Base-by-base conservation (phyloP, 192 early-diverging fungal genomes). In the Haplosporangium gracile region DNA sequence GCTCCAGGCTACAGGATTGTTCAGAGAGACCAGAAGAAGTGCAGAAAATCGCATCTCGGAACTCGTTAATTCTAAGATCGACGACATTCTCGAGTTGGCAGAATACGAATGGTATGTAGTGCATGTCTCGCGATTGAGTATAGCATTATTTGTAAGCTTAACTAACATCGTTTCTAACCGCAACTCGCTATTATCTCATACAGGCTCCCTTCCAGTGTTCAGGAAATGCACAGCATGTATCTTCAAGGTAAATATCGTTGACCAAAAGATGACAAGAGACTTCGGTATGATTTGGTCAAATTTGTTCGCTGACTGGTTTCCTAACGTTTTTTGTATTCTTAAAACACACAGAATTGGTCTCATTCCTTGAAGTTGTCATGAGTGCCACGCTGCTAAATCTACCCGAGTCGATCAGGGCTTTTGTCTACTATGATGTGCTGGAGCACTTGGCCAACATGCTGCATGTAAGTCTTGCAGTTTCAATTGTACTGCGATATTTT, bases 81-180 rank as follows among this genome's bases (percentile, higher is more conserved):
- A 97, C 77, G 92, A 94, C 40, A 96, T 96, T 74, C 85, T 97
- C 38, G 95, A 97, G 55, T 72, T 96, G 16, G 94, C 94, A 16
- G 95, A 96, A 81, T 97, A 97, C 82, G 95, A 97, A 43, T 97
- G 96, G 96, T 95, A 88, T 42, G 57, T n/a, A n/a, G 38, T 18
- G 10, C 16, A 29, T 15, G 8, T 1, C 5, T 60, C 43, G 40
- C n/a, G 24, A 0, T 26, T 29, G 24, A 6, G 5, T 45, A 24
- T 22, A 4, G 1, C 11, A 5, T 72, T 72, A 22, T 26, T 22
- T 22, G 49, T 4, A 22, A 73, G 43, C 20, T 75, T 13, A 39
- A 22, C 8, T 38, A 57, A 11, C 22, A 42, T 42, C 15, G 38
- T 38, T 34, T 63, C 42, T 29, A 38, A 60, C 34, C 18, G 34